Percentiles rank a stretch among this genome's conserved stretches.
Conservation (phyloP, 2,329 filamentous ascomycete genomes). For the Monosporascus sp. region DNA sequence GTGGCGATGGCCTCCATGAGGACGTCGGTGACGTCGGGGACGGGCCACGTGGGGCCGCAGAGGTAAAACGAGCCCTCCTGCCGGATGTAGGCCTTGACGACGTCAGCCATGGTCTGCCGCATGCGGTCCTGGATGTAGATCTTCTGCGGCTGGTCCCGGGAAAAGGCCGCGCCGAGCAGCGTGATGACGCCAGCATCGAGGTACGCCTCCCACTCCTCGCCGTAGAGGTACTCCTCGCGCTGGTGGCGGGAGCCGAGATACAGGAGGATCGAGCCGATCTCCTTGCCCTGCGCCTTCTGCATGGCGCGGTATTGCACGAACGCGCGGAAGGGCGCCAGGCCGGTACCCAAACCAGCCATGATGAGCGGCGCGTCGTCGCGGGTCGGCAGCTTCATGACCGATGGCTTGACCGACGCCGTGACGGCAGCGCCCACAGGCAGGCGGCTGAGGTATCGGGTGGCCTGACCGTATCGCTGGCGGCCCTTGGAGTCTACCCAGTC, state of each 20-base stretch:
- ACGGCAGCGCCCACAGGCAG: slow-evolving; percentile 72
- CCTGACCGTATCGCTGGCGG: slow-evolving; percentile 86
- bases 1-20: slow-evolving; percentile 83
- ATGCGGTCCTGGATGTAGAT: slow-evolving; percentile 99
- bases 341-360: slow-evolving; percentile 98
- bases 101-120: slow-evolving; percentile 78
- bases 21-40: slow-evolving; percentile 92
- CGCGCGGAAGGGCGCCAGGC: slow-evolving; percentile 96
- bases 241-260: slow-evolving; percentile 98
- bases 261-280: slow-evolving; percentile 86
- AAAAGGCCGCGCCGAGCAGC: slow-evolving; percentile 88
- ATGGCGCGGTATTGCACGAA: slow-evolving; percentile 97
- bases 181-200: slow-evolving; percentile 93
- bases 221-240: slow-evolving; percentile 97
- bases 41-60: slow-evolving; percentile 96
- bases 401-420: slow-evolving; percentile 93
- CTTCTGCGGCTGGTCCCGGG: slow-evolving; percentile 94
- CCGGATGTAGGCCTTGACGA: slow-evolving; percentile 78
- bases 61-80: slow-evolving; percentile 94
- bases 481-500: slow-evolving; percentile 88
- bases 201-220: slow-evolving; percentile 99
- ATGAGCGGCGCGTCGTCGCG: slow-evolving; percentile 89
- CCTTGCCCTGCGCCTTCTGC: slow-evolving; percentile 95
- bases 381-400: slow-evolving; percentile 95
- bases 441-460: slow-evolving; percentile 79